Conservation (phyloP, 768 basidiomycete genomes). For the Sporobolomyces pararoseus region DNA sequence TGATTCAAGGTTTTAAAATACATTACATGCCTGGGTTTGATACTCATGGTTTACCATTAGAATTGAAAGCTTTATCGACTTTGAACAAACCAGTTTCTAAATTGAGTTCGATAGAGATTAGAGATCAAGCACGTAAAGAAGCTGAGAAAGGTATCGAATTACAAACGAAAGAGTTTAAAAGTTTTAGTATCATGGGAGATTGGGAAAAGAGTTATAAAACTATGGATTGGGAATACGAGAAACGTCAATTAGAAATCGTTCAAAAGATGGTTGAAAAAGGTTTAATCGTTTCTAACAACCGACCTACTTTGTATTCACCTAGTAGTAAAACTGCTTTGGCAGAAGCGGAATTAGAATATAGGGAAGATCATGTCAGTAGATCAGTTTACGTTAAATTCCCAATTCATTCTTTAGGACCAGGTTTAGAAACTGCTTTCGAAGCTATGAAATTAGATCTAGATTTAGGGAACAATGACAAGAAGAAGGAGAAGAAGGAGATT, state of each 20-base stretch:
- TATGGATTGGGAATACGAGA: constrained; percentile 84
- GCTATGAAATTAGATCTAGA: background rate
- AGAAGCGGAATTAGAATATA: constrained; percentile 88
- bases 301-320: constrained; percentile 91
- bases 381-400: constrained; percentile 81
- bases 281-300: constrained; percentile 76
- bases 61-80: constrained; percentile 81
- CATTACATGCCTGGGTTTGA: constrained; percentile 96
- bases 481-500: constrained; percentile 51
- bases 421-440: constrained; percentile 28
- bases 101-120: constrained; percentile 62
- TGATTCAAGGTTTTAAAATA: constrained; percentile 70
- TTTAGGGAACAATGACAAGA: no score
- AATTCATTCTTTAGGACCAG: constrained; percentile 49
- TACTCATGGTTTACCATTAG: constrained; percentile 94
- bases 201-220: constrained; percentile 80
- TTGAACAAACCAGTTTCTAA: constrained; percentile 56
- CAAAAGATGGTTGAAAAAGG: constrained; percentile 81
- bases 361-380: constrained; percentile 79
- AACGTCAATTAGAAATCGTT: constrained; percentile 79
- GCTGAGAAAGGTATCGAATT: constrained; percentile 68
- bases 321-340: constrained; percentile 90
- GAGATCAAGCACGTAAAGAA: constrained; percentile 65
- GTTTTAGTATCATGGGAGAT: constrained; percentile 78
- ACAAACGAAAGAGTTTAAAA: constrained; percentile 73